Evolutionary conservation across 805 yeast species (phyloP).

Genomic region (Ogataea siamensis): DNA sequence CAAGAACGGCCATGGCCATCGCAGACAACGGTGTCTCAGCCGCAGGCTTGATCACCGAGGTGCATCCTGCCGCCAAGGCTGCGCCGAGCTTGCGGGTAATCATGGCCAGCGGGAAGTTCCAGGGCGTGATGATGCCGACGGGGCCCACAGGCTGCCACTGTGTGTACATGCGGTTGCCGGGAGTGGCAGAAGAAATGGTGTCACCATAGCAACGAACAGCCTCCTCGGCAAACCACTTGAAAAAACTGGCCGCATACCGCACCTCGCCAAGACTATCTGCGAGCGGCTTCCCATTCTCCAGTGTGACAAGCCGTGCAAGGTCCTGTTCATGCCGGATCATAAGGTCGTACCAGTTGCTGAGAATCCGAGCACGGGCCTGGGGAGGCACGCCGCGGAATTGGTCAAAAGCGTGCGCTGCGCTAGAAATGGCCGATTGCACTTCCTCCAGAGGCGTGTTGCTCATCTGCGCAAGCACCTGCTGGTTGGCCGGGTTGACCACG

Average conservation of each 20-base stretch:
- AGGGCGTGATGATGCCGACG: slow-evolving; percentile 75
- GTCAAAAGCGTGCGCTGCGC: slow-evolving; percentile 52
- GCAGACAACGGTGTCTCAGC: slow-evolving; percentile 73
- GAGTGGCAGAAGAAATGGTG: slow-evolving; percentile 51
- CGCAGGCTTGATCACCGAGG: slow-evolving; percentile 75
- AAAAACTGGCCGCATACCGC: slow-evolving; percentile 65
- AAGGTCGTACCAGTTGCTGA: slow-evolving; percentile 50
- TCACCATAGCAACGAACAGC: slow-evolving; percentile 73
- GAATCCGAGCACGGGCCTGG: slow-evolving; percentile 52
- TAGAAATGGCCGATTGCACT: slow-evolving; percentile 48
- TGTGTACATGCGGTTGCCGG: slow-evolving; percentile 50
- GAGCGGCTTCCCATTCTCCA: slow-evolving; percentile 75
- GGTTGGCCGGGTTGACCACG: slow-evolving; percentile 63
- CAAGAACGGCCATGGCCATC: slow-evolving; percentile 60
- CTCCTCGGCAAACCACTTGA: slow-evolving; percentile 85
- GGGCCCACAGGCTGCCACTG: slow-evolving; percentile 75
- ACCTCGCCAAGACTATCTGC: slow-evolving; percentile 73
- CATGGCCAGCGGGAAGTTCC: slow-evolving; percentile 86
- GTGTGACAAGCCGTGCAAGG: slow-evolving; percentile 60
- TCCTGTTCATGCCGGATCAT: slow-evolving; percentile 58
- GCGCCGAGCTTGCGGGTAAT: slow-evolving; percentile 73
- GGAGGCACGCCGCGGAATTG: slow-evolving; percentile 49
- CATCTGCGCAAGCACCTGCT: slow-evolving; percentile 47
- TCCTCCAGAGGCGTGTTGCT: slow-evolving; percentile 50
- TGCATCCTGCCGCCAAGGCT: slow-evolving; percentile 81